phyloP scores from a whole-genome alignment of 495 filamentous ascomycete species.

The Hyaloscypha variabilis region DNA sequence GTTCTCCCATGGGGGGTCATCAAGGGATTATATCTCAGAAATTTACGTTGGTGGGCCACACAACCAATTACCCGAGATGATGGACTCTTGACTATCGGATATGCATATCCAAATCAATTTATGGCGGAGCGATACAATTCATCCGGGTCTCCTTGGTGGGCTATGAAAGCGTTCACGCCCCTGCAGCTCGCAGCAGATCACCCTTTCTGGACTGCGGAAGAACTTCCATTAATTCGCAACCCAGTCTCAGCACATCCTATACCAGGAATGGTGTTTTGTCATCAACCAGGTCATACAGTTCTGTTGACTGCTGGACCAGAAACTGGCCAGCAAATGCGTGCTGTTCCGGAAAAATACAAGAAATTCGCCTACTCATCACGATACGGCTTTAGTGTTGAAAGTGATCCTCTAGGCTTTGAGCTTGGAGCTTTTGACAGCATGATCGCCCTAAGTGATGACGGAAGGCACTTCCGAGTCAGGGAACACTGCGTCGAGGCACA shows the following conservation, averaged over 20 bases:
- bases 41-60: conserved; percentile 62
- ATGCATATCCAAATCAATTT: conserved; percentile 22
- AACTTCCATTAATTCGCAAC: conserved; percentile 6
- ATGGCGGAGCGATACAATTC: conserved; percentile 23
- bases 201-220: conserved; percentile 22
- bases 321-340: conserved; percentile 11
- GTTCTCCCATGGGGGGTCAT: conserved; percentile 57
- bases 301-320: conserved; percentile 19
- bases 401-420: conserved; percentile 1
- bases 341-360: conserved; percentile 19
- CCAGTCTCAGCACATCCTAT: not conserved
- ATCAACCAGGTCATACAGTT: conserved; percentile 13
- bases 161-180: conserved; percentile 15
- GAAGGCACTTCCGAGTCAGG: conserved; percentile 11
- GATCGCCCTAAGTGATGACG: conserved; percentile 9
- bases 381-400: conserved; percentile 19
- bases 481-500: conserved; percentile 17
- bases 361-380: conserved; percentile 24
- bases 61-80: conserved; percentile 8
- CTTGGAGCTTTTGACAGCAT: conserved; percentile 15
- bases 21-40: conserved; percentile 58
- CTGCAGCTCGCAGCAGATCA: conserved; percentile 11
- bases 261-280: conserved; percentile 11
- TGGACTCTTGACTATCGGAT: conserved; percentile 19
- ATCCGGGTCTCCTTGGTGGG: conserved; percentile 18